Base-by-base conservation (phyloP, 2,329 filamentous ascomycete genomes). In the Fusarium verticillioides region DNA sequence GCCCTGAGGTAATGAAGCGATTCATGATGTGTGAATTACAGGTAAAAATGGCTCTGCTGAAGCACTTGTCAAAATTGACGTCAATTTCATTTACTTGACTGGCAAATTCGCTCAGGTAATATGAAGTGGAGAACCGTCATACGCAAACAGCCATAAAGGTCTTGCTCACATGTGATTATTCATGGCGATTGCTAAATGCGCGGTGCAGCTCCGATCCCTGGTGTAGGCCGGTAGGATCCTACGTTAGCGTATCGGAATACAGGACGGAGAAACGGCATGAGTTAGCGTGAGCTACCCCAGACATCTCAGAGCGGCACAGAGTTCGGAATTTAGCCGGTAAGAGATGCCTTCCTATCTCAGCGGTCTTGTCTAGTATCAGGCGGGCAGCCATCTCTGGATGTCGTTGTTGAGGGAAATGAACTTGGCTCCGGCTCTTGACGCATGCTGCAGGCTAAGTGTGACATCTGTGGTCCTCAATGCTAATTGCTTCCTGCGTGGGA, bases 391-490 rank as follows among this genome's bases (percentile, higher is more conserved):
- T 16, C 26, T 19, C 19, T 19, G 9, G 21, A 28, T 23, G 7
- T n/a, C 2, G 11, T 43, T 9, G 30, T 11, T 9, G 26, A 39
- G 23, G 34, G 13, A 16, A 2, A 39, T 37, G 9, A 9, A 37
- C 13, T 21, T 36, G 32, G 18, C 23, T 21, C 5, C 3, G 49
- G 32, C 23, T 37, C 18, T 19, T 15, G 23, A 23, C 9, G 7
- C 9, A 53, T 9, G 18, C 23, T 21, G 8, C 18, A 3, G 18
- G 32, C 32, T 4, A 28, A 12, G 9, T 26, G 23, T 37, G 32
- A 28, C 6, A 7, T 7, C 9, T 37, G n/a, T 19, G 2, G 12
- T 23, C 21, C 15, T 1, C 7, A 12, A 32, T 18, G 0, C 9
- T 7, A 5, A 4, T 18, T 49, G 4, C 2, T 23, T 12, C 32